Conservation (phyloP, 2,329 filamentous ascomycete species). For the Alternaria gansuensis region DNA sequence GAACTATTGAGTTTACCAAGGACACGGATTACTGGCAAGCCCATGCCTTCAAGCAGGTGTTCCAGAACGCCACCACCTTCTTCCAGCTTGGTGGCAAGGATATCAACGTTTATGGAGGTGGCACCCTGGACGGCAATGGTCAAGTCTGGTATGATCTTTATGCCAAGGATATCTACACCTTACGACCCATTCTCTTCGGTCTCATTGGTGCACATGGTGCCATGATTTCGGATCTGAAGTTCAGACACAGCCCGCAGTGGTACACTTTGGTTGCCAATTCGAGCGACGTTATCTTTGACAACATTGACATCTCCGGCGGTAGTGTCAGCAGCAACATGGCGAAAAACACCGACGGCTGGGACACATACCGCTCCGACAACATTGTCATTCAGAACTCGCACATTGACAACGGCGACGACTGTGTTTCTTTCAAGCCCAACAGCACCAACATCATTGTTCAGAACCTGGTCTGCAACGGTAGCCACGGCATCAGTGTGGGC, state of each 20-base stretch:
- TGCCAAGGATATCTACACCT: conserved; percentile 64
- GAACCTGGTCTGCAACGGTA: conserved; percentile 72
- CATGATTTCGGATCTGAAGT: conserved; percentile 66
- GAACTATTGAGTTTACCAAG: conserved; percentile 69
- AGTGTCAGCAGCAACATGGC: conserved; percentile 63
- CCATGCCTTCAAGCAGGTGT: conserved; percentile 69
- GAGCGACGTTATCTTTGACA: conserved; percentile 69
- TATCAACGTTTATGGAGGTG: conserved; percentile 73
- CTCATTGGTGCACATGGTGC: conserved; percentile 66
- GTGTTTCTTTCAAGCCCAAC: conserved; percentile 78
- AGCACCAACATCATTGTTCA: conserved; percentile 74
- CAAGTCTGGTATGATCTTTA: conserved; percentile 72
- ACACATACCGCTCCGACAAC: conserved; percentile 68
- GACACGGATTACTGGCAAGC: conserved; percentile 75
- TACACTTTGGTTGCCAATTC: conserved; percentile 74
- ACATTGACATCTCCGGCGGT: conserved; percentile 67
- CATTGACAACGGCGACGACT: conserved; percentile 73
- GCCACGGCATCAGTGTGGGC: conserved; percentile 77
- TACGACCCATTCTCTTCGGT: conserved; percentile 67
- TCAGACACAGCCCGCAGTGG: conserved; percentile 69
- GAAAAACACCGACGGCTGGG: conserved; percentile 72
- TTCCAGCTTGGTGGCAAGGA: conserved; percentile 72
- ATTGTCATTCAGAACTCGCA: conserved; percentile 73
- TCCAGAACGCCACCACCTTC: conserved; percentile 73
- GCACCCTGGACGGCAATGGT: conserved; percentile 70